Evolutionary conservation across 768 basidiomycete species (phyloP), one percentile per base, ranked within the genome.

Genomic region (Trametes punicea): DNA sequence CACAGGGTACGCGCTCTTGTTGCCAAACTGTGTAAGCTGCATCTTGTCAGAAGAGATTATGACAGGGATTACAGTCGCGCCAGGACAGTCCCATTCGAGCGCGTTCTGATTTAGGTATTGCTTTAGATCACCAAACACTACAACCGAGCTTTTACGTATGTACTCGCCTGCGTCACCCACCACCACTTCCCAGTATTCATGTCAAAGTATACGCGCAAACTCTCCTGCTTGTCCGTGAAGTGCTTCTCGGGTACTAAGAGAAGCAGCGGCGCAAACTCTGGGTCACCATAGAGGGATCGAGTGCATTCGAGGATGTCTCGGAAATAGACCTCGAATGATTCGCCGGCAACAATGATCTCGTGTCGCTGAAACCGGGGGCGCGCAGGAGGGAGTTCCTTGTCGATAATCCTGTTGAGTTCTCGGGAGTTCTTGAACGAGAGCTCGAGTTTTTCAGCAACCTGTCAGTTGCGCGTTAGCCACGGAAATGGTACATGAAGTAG

Each of bases 171-270:
- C 1, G 69, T 74, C 9, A 45, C 44, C 78, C 79, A 81, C 80
- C 79, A 81, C 80, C 80, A 82, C 42, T 72, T 70, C 0, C 74
- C 77, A 0, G 77, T 80, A 38, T 78, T 68, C 71, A 80, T 73
- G 41, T 80, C 77, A 56, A 65, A 60, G 53, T 71, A 79, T 0
- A 77, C 15, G 0, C 69, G 54, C 0, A 55, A 36, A 0, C 39
- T 69, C 8, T 65, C 25, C 6, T 68, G 63, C 0, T 45, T 56
- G 52, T 75, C 73, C 0, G 59, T 30, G 52, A 70, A 79, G 42
- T 77, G 76, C 2, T 63, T 55, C 54, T 77, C 76, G 0, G 76
- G 77, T 1, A 53, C 55, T 46, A 74, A 65, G 3, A 66, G 53
- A 0, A 78, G 64, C 26, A 72, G 59, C 0, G 27, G 48, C 0